Conservation (phyloP, 1,284 basidiomycete genomes). For the Apiotrichum gracile region DNA sequence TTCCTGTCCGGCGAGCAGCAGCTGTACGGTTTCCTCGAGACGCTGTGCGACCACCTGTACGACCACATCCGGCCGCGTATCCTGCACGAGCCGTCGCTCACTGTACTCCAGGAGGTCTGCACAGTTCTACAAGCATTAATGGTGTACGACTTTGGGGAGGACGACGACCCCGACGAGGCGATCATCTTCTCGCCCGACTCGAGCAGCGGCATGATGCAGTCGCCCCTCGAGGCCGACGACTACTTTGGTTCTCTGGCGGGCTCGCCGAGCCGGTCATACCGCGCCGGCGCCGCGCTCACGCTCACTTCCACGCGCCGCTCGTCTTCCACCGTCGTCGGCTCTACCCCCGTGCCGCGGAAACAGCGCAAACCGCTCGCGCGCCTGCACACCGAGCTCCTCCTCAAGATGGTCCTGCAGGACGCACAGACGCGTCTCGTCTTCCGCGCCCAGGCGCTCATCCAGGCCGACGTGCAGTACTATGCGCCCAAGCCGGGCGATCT, state of each 20-base stretch:
- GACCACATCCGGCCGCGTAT: constrained; percentile 89
- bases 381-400: constrained; percentile 63
- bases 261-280: constrained; percentile 31
- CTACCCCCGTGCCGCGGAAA: background rate
- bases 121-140: constrained; percentile 88
- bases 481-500: constrained; percentile 65
- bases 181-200: constrained; percentile 21
- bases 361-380: constrained; percentile 49
- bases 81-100: constrained; percentile 78
- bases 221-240: constrained; percentile 13
- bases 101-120: constrained; percentile 83
- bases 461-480: constrained; percentile 78
- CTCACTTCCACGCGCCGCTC: background rate
- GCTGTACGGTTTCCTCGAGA: constrained; percentile 80
- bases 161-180: constrained; percentile 22
- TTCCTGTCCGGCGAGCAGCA: constrained; percentile 77
- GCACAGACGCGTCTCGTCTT: constrained; percentile 90
- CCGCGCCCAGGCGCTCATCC: constrained; percentile 83
- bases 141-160: constrained; percentile 61
- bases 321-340: background rate
- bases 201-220: constrained; percentile 10
- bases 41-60: constrained; percentile 83
- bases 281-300: background rate
- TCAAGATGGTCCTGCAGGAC: constrained; percentile 86
- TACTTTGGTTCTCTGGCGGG: constrained; percentile 14